phyloP scores from a whole-genome alignment of 805 yeast genomes.

The Monosporozyma solicola region DNA sequence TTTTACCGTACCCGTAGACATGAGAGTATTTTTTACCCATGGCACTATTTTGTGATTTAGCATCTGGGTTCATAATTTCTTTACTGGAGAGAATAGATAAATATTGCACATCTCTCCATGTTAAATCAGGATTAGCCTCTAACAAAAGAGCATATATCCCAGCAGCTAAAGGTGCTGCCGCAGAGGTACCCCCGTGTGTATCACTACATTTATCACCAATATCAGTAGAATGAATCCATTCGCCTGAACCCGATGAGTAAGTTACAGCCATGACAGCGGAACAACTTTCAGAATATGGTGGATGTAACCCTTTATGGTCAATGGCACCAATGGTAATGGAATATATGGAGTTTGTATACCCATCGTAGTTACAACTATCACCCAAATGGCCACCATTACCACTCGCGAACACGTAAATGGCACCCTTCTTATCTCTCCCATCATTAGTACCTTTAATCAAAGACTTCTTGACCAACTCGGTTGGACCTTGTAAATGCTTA shows the following conservation, averaged over 20 bases:
- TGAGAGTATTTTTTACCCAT: slow-evolving; percentile 68
- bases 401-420: slow-evolving; percentile 88
- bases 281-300: slow-evolving; percentile 85
- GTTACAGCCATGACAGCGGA: slow-evolving; percentile 92
- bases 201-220: slow-evolving; percentile 59
- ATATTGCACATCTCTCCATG: slow-evolving; percentile 95
- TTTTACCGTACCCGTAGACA: slow-evolving; percentile 83
- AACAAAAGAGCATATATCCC: slow-evolving; percentile 84
- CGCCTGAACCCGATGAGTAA: slow-evolving; percentile 84
- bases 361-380: slow-evolving; percentile 94
- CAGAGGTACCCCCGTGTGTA: slow-evolving; percentile 92
- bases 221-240: slow-evolving; percentile 83
- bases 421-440: slow-evolving; percentile 76
- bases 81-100: slow-evolving; percentile 63
- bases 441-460: slow-evolving; percentile 74
- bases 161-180: slow-evolving; percentile 97
- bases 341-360: slow-evolving; percentile 91
- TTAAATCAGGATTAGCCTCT: slow-evolving; percentile 73
- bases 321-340: slow-evolving; percentile 93
- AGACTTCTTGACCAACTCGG: slow-evolving; percentile 66
- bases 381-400: slow-evolving; percentile 83
- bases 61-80: slow-evolving; percentile 57
- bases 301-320: slow-evolving; percentile 79
- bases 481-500: slow-evolving; percentile 75
- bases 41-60: slow-evolving; percentile 65